Conservation (phyloP, 2,329 filamentous ascomycete species). For the Sporothrix dimorphospora region DNA sequence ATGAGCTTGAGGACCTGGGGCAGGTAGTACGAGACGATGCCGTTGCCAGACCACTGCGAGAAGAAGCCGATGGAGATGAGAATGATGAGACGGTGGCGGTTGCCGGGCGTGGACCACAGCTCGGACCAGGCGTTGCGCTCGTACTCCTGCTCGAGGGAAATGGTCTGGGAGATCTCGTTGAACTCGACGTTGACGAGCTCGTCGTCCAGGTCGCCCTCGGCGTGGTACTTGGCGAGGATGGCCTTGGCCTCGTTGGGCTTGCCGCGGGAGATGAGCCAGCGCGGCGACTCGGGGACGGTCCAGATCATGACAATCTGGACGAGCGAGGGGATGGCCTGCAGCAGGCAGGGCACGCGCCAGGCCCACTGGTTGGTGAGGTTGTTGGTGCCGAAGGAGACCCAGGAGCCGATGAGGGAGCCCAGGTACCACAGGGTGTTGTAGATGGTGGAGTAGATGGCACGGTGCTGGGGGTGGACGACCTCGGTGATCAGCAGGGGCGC, state of each 20-base stretch:
- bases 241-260: conserved; percentile 28
- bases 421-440: conserved; percentile 41
- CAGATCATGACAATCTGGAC: conserved; percentile 33
- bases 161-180: conserved; percentile 32
- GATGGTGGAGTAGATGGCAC: conserved; percentile 31
- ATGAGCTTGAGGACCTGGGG: conserved; percentile 30
- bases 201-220: conserved; percentile 30
- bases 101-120: conserved; percentile 32
- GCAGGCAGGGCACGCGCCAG: conserved; percentile 33
- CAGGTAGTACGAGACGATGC: conserved; percentile 33
- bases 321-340: conserved; percentile 33
- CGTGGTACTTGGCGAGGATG: conserved; percentile 33
- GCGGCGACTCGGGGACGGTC: conserved; percentile 37
- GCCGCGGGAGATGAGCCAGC: conserved; percentile 38
- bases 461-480: conserved; percentile 32
- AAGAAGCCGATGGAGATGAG: conserved; percentile 32
- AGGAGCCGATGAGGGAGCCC: conserved; percentile 37
- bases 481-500: conserved; percentile 32
- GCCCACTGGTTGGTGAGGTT: conserved; percentile 30
- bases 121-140: conserved; percentile 28
- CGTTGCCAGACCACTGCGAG: conserved; percentile 34
- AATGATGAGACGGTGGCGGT: conserved; percentile 34
- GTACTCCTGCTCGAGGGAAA: conserved; percentile 32
- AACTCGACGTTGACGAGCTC: conserved; percentile 32
- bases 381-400: conserved; percentile 32